Evolutionary conservation across 305 asterid genomes (phyloP).

Genomic region (Ilex paraguariensis): DNA sequence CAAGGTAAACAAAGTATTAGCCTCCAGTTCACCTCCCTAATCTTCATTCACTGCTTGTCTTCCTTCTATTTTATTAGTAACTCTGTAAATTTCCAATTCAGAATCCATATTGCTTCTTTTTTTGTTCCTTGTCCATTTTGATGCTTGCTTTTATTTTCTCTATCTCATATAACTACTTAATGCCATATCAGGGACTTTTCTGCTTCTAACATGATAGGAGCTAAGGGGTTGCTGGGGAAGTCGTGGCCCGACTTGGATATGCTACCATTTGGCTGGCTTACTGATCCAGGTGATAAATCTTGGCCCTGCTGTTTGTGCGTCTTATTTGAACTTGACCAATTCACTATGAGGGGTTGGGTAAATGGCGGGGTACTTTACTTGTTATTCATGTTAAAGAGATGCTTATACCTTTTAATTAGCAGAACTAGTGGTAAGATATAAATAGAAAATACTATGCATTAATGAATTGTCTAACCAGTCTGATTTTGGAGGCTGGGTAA

Average conservation of each 20-base stretch:
- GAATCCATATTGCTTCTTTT: neutral
- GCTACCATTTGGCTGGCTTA: slow-evolving; percentile 94
- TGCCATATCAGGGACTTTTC: slow-evolving; percentile 53
- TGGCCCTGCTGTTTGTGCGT: neutral
- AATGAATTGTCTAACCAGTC: too few relatives aligned
- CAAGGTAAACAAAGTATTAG: slow-evolving; percentile 38
- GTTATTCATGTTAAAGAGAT: too few relatives aligned
- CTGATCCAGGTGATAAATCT: slow-evolving; percentile 44
- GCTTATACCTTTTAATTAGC: too few relatives aligned
- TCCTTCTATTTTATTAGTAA: neutral
- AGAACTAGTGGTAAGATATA: too few relatives aligned
- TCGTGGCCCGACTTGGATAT: slow-evolving; percentile 99
- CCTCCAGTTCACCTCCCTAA: neutral
- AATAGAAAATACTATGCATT: too few relatives aligned
- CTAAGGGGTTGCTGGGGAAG: slow-evolving; percentile 68
- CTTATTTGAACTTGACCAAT: too few relatives aligned
- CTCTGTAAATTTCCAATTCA: neutral
- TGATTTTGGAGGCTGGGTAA: too few relatives aligned
- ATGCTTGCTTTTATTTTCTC: slow-evolving; percentile 3
- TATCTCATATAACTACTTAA: neutral
- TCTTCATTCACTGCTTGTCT: neutral
- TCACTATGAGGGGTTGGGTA: too few relatives aligned
- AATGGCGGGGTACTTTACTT: too few relatives aligned
- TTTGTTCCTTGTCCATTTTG: slow-evolving; percentile 4
- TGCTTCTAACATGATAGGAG: slow-evolving; percentile 71